A percentile compares a stretch with the other conserved stretches of the same genome.
phyloP scores from a whole-genome alignment of 331 rosid species.

The Malus hybrid region DNA sequence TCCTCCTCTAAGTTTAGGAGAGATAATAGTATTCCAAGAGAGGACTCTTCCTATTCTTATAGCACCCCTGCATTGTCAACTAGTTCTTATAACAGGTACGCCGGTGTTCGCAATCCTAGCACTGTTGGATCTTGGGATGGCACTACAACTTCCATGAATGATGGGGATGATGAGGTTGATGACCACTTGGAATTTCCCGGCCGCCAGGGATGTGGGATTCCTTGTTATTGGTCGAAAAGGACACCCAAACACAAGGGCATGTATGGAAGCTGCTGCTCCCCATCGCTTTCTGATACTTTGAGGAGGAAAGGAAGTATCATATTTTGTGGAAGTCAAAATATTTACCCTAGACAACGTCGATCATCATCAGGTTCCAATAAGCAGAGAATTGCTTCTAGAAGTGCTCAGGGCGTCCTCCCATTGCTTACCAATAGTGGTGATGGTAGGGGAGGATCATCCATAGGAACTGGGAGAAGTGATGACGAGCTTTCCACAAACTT shows the following conservation, averaged over 20 bases:
- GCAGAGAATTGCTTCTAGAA: constrained; percentile 49
- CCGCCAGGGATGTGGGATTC: constrained; percentile 94
- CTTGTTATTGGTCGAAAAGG: constrained; percentile 94
- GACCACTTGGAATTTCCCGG: constrained; percentile 74
- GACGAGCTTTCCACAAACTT: constrained; percentile 88
- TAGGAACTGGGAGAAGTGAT: constrained; percentile 83
- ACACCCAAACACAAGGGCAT: constrained; percentile 58
- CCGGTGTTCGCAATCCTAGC: constrained; percentile 51
- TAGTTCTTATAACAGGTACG: constrained; percentile 67
- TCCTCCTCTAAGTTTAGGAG: constrained; percentile 46
- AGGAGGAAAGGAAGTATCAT: constrained; percentile 86
- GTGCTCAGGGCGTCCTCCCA: constrained; percentile 76
- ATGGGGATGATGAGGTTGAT: constrained; percentile 71
- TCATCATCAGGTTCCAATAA: constrained; percentile 45
- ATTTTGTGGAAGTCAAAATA: constrained; percentile 67
- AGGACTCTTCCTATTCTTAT: constrained; percentile 78
- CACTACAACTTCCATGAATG: constrained; percentile 73
- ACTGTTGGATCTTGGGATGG: constrained; percentile 96
- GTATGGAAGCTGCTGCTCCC: constrained; percentile 81
- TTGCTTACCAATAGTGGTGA: constrained; percentile 58
- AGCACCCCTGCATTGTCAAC: constrained; percentile 96
- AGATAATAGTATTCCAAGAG: constrained; percentile 40
- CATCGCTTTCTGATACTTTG: constrained; percentile 78
- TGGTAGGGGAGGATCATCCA: constrained; percentile 66
- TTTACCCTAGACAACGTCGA: constrained; percentile 49